These are phyloP conservation scores for Spathaspora sp. DNA, from an alignment of 805 yeast species.

Conservation along the genomic window DNA sequence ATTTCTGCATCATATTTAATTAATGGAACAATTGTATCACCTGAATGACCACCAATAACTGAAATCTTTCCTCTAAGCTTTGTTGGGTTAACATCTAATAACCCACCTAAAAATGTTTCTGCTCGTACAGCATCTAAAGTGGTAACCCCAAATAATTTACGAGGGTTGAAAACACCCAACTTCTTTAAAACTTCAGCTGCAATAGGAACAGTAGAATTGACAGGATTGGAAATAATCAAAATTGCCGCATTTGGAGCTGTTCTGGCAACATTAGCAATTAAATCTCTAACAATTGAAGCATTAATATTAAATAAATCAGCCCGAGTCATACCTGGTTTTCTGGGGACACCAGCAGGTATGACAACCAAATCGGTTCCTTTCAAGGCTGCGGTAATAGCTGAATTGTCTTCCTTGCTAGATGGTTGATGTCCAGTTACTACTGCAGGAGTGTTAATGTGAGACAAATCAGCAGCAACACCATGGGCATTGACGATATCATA, in stretches of 20 bases:
- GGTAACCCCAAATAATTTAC: slow-evolving; percentile 44
- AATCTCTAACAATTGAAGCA: slow-evolving; percentile 42
- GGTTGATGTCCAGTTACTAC: slow-evolving; percentile 41
- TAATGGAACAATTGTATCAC: slow-evolving; percentile 45
- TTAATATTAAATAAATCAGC: slow-evolving; percentile 46
- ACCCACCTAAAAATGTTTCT: slow-evolving; percentile 40
- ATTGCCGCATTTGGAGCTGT: slow-evolving; percentile 41
- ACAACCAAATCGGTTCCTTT: slow-evolving; percentile 37
- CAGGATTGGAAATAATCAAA: slow-evolving; percentile 44
- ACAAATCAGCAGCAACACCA: slow-evolving; percentile 46
- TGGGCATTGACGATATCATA: slow-evolving; percentile 43
- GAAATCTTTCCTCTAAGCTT: slow-evolving; percentile 37
- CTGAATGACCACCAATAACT: slow-evolving; percentile 46
- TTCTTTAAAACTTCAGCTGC: slow-evolving; percentile 48
- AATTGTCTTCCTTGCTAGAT: slow-evolving; percentile 30
- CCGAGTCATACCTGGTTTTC: slow-evolving; percentile 48
- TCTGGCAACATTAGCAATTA: slow-evolving; percentile 36
- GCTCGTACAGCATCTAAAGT: slow-evolving; percentile 45
- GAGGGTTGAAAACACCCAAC: slow-evolving; percentile 43
- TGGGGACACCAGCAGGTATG: slow-evolving; percentile 47
- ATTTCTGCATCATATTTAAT: slow-evolving; percentile 14
- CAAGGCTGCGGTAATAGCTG: slow-evolving; percentile 35
- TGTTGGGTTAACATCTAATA: slow-evolving; percentile 28
- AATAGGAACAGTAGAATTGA: slow-evolving; percentile 44
- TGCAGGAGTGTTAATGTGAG: slow-evolving; percentile 40